Conservation (phyloP, 345 rosid genomes). For the Eucalyptus shirleyi region DNA sequence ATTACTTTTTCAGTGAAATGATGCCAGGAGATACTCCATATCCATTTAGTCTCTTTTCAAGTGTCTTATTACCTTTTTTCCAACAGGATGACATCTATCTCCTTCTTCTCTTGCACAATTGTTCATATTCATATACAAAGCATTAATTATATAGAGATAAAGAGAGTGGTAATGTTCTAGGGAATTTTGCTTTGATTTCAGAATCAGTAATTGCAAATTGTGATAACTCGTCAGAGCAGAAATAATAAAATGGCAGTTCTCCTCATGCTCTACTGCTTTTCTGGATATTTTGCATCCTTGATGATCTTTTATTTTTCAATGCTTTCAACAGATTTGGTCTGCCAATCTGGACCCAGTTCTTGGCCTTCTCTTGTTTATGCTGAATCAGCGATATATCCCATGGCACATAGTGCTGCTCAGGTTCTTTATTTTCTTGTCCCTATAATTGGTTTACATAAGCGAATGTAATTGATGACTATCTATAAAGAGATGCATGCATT, state of each 20-base stretch:
- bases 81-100: not conserved
- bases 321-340: conserved; percentile 62
- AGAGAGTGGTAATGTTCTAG: not conserved
- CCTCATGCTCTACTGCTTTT: not conserved
- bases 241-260: not conserved
- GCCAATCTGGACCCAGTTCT: conserved; percentile 97
- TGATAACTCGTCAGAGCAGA: not conserved
- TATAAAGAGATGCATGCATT: not conserved
- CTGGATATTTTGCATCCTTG: not conserved
- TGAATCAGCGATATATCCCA: conserved; percentile 76
- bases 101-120: not conserved
- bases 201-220: not conserved
- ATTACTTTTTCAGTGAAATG: not conserved
- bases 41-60: not conserved
- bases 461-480: not conserved
- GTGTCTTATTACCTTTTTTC: not conserved
- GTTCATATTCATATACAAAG: not conserved
- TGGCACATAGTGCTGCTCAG: conserved; percentile 99
- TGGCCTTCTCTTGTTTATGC: conserved; percentile 88
- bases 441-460: not conserved
- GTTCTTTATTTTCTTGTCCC: conserved; percentile 11
- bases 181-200: not conserved
- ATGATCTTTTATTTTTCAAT: not conserved
- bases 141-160: not conserved
- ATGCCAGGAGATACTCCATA: not conserved